Percentiles rank a stretch among this genome's conserved stretches.
Evolutionary conservation across 1,139 yeast species (phyloP).

Genomic region (Blastobotrys aristatus): DNA sequence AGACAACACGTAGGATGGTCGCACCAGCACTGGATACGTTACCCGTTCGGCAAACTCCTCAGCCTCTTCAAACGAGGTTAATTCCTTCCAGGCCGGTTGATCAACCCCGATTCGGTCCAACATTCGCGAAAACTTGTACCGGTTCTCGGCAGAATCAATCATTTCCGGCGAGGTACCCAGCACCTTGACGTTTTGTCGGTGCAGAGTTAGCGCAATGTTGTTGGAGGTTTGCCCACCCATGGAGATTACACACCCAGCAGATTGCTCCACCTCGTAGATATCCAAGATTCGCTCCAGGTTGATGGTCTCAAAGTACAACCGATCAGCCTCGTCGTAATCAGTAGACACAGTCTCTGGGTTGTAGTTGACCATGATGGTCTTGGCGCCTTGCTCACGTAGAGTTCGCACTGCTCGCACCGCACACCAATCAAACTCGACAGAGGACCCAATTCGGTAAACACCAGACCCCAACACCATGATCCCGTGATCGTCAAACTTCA

Average conservation of each 20-base stretch:
- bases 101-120: constrained; percentile 95
- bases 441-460: constrained; percentile 91
- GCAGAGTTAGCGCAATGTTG: constrained; percentile 89
- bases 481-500: constrained; percentile 78
- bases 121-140: constrained; percentile 98
- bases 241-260: constrained; percentile 89
- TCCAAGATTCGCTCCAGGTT: constrained; percentile 93
- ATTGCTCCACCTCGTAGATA: constrained; percentile 87
- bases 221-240: constrained; percentile 99
- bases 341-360: constrained; percentile 98
- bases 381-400: constrained; percentile 76
- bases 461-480: constrained; percentile 91
- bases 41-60: constrained; percentile 88
- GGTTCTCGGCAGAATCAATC: constrained; percentile 97
- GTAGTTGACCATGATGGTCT: constrained; percentile 96
- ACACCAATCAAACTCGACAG: constrained; percentile 96
- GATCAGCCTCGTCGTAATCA: constrained; percentile 97
- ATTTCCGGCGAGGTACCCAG: constrained; percentile 97
- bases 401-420: constrained; percentile 95
- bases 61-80: constrained; percentile 90
- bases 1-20: constrained; percentile 95
- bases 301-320: constrained; percentile 93
- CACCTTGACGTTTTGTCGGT: constrained; percentile 92
- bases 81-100: constrained; percentile 99
- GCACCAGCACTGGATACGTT: constrained; percentile 90